These are phyloP conservation scores for Entophlyctis luteolus DNA, from an alignment of 192 early-diverging fungal species.

Conservation along the genomic window DNA sequence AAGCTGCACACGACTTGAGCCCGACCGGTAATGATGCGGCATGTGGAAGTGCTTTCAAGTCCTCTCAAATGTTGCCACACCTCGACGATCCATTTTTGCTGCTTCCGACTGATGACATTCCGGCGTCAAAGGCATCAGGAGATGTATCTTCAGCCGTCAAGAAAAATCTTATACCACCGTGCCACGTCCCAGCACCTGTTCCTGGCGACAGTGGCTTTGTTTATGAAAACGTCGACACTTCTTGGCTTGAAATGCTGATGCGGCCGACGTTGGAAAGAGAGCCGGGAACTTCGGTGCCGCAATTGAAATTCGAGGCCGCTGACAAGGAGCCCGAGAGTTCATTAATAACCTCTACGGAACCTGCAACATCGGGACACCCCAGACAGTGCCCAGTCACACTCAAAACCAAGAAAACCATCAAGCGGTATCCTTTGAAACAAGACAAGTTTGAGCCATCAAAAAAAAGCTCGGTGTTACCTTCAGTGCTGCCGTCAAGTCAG, in stretches of 20 bases:
- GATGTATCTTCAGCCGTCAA: background rate
- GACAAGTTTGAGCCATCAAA: no score
- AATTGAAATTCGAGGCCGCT: no score
- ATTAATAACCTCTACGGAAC: no score
- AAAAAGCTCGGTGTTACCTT: no score
- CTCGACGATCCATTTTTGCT: background rate
- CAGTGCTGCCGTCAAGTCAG: no score
- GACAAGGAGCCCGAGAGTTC: no score
- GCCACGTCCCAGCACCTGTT: background rate
- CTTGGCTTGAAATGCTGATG: background rate
- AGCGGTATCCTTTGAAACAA: no score
- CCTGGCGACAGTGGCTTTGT: background rate
- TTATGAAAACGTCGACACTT: background rate
- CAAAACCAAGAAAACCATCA: no score
- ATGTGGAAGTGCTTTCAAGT: background rate
- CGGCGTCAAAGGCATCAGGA: background rate
- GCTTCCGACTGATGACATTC: background rate
- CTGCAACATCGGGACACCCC: no score
- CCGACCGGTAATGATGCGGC: background rate
- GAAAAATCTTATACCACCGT: background rate
- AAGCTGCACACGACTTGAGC: background rate
- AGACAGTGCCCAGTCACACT: no score
- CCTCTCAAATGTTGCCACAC: background rate
- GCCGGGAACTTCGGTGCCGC: no score
- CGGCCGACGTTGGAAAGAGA: background rate